Conservation (phyloP, 2,329 filamentous ascomycete genomes). For the Harringtonia aguacate region DNA sequence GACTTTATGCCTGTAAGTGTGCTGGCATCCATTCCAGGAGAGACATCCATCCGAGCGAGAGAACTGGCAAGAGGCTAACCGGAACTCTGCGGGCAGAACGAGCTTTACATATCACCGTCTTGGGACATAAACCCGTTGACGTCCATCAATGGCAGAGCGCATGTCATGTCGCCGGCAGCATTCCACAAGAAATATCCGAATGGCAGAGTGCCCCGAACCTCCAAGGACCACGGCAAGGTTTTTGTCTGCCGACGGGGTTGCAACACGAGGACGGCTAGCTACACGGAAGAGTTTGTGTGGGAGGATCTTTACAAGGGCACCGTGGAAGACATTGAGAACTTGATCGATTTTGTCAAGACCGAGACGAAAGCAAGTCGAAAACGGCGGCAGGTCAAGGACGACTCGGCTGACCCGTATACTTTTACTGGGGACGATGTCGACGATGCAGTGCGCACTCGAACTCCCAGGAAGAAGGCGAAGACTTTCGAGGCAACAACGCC, state of each 20-base stretch:
- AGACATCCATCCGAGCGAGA: neutral
- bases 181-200: conserved; percentile 63
- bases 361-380: conserved; percentile 64
- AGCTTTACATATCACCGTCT: conserved; percentile 81
- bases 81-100: conserved; percentile 47
- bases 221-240: conserved; percentile 69
- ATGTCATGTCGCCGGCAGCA: conserved; percentile 58
- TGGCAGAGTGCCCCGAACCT: conserved; percentile 62
- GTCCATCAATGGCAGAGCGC: conserved; percentile 85
- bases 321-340: conserved; percentile 49
- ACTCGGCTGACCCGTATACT: conserved; percentile 1
- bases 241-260: conserved; percentile 87
- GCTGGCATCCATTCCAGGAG: neutral
- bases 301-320: conserved; percentile 68
- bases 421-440: conserved; percentile 14
- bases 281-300: conserved; percentile 89
- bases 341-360: conserved; percentile 58
- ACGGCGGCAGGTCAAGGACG: conserved; percentile 16
- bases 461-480: conserved; percentile 21
- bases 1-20: conserved; percentile 59
- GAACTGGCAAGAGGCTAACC: neutral
- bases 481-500: conserved; percentile 34
- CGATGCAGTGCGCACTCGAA: conserved; percentile 16
- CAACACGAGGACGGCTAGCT: conserved; percentile 78
- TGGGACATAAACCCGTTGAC: conserved; percentile 80